A percentile compares a stretch with the other conserved stretches of the same genome.
phyloP scores from a whole-genome alignment of 805 yeast genomes.

The Saturnispora dispora region DNA sequence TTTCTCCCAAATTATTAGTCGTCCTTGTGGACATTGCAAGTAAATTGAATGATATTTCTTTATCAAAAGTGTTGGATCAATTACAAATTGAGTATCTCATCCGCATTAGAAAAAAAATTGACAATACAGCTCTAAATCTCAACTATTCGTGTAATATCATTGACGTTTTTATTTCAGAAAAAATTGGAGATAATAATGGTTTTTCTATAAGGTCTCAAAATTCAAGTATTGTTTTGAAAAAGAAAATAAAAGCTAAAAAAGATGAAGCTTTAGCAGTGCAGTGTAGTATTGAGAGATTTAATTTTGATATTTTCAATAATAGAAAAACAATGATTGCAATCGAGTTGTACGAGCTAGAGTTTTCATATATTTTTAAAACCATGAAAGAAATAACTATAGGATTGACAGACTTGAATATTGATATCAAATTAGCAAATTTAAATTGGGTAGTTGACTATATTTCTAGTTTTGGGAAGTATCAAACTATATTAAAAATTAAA shows the following conservation, averaged over 20 bases:
- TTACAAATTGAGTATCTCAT: slow-evolving; percentile 52
- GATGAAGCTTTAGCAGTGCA: slow-evolving; percentile 29
- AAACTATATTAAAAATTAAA: background rate
- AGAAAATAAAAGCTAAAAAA: slow-evolving; percentile 31
- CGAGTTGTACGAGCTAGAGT: background rate
- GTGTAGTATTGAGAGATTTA: background rate
- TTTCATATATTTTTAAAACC: background rate
- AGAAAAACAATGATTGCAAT: slow-evolving; percentile 1
- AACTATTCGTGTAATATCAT: slow-evolving; percentile 1
- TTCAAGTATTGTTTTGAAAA: background rate
- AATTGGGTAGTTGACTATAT: slow-evolving; percentile 6
- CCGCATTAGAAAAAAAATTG: slow-evolving; percentile 24
- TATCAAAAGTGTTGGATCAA: slow-evolving; percentile 49
- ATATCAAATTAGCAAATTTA: background rate
- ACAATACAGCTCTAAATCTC: slow-evolving; percentile 4
- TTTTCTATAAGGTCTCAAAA: slow-evolving; percentile 1
- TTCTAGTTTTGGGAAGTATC: background rate
- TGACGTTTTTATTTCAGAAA: slow-evolving; percentile 2
- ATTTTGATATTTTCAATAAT: slow-evolving; percentile 1
- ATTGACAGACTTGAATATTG: slow-evolving; percentile 2
- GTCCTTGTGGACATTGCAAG: slow-evolving; percentile 26
- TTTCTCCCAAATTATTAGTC: slow-evolving; percentile 32
- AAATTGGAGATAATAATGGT: slow-evolving; percentile 4
- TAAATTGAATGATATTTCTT: slow-evolving; percentile 31
- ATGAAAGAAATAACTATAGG: background rate